Conservation (phyloP, 176 grass and related monocot species). For the Chloris gayana region DNA sequence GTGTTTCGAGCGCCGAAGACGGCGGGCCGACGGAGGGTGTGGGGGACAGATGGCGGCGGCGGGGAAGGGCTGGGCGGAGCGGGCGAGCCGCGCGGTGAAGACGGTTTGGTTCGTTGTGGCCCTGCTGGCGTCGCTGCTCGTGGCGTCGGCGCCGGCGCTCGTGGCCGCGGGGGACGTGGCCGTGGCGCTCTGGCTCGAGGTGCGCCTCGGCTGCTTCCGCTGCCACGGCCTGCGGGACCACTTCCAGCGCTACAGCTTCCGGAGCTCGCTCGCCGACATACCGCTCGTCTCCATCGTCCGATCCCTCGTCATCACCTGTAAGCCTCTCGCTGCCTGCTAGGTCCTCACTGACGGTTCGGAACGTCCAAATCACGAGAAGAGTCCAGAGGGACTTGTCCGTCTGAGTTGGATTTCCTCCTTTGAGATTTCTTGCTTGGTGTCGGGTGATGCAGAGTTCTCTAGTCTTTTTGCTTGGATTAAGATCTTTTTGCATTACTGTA, state of each 20-base stretch:
- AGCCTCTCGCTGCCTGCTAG: conserved; percentile 28
- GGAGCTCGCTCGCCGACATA: conserved; percentile 83
- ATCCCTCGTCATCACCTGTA: conserved; percentile 80
- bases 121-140: conserved; percentile 78
- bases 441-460: not conserved
- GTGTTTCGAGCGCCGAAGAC: conserved; percentile 33
- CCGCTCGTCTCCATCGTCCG: conserved; percentile 83
- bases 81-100: conserved; percentile 52
- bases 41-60: conserved; percentile 56
- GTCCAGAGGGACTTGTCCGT: not conserved
- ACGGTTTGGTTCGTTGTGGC: conserved; percentile 76
- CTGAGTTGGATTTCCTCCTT: not conserved
- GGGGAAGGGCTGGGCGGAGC: conserved; percentile 76
- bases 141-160: conserved; percentile 73
- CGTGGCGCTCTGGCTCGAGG: conserved; percentile 66
- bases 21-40: not conserved
- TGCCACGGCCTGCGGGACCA: conserved; percentile 49
- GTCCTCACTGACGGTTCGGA: not conserved
- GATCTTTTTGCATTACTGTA: conserved; percentile 40
- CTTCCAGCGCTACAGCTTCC: conserved; percentile 62
- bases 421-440: not conserved
- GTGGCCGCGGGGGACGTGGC: conserved; percentile 71
- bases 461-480: conserved; percentile 3
- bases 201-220: conserved; percentile 57
- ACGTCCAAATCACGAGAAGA: not conserved